Evolutionary conservation across 768 basidiomycete species (phyloP), one percentile per base, ranked within the genome.

Genomic region (Hydnum rufescens): DNA sequence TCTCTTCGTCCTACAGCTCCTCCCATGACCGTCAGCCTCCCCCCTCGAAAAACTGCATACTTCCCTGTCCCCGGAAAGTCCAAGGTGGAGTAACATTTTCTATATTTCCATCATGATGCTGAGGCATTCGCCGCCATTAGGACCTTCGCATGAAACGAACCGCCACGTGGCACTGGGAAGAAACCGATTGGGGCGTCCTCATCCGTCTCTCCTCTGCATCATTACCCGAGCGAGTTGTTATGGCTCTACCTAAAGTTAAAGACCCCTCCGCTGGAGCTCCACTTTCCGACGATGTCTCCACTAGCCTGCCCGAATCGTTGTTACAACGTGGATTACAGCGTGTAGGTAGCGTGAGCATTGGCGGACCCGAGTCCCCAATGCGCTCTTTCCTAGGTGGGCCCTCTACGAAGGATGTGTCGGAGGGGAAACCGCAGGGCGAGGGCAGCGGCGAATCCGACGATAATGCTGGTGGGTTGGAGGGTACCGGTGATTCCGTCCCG

Each of bases 141-240:
- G 26, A 50, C 16, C 18, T 28, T 26, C 67, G 70, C 39, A 67
- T 82, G 49, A 81, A 79, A 63, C 75, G 85, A 28, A 80, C 76
- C 8, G 87, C 87, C 26, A 74, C 65, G 19, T 96, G 90, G 90
- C 66, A 69, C 25, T 96, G 90, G 90, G 78, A 87, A 52, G 90
- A 96, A 62, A 71, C 76, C 18, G 90, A 95, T 61, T 96, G 90
- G 90, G 71, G 74, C 4, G 81, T 93, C 42, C 64, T 86, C 26
- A 71, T 81, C 39, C 54, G 13, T 28, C 54, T 25, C 52, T 71
- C 67, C 42, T 64, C 60, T 25, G 26, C 13, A 13, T 13, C 44
- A 8, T 25, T 25, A 16, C 13, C 44, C 26, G 55, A 50, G 23
- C 30, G 57, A 22, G 48, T 53, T 3, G 46, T 44, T 34, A 55